Evolutionary conservation across 2,329 filamentous ascomycete species (phyloP).

Genomic region (Ustilaginoidea virens): DNA sequence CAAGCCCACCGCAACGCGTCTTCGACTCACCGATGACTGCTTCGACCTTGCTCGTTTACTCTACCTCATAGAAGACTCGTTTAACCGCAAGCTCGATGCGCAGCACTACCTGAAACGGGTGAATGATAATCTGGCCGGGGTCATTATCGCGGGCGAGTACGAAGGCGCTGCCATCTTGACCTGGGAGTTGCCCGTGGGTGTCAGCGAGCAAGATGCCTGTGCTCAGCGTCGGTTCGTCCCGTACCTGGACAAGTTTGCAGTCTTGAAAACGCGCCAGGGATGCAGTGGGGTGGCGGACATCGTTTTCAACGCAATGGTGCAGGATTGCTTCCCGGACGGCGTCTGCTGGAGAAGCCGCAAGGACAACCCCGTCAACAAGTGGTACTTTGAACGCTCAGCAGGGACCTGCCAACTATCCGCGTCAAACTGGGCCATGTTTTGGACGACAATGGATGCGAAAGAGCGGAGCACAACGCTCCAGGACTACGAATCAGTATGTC

Average conservation of each 20-base stretch:
- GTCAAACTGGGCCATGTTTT: constrained; percentile 97
- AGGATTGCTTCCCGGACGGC: constrained; percentile 71
- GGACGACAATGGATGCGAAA: constrained; percentile 62
- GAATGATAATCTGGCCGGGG: constrained; percentile 63
- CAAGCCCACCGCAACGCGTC: constrained; percentile 37
- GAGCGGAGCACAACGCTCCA: constrained; percentile 37
- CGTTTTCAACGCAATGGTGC: constrained; percentile 90
- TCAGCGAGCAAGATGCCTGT: constrained; percentile 37
- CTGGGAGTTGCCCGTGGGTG: constrained; percentile 64
- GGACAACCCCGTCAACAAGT: constrained; percentile 94
- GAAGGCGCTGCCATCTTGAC: constrained; percentile 91
- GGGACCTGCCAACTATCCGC: constrained; percentile 70
- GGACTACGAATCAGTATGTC: constrained; percentile 66
- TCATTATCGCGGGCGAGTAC: constrained; percentile 93
- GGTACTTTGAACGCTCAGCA: constrained; percentile 87
- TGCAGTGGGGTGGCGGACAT: constrained; percentile 88
- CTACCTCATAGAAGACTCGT: constrained; percentile 85
- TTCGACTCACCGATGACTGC: constrained; percentile 62
- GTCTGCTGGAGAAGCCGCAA: constrained; percentile 86
- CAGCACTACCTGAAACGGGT: constrained; percentile 72
- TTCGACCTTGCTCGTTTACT: constrained; percentile 75
- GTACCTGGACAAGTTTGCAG: constrained; percentile 95
- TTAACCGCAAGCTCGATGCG: constrained; percentile 70
- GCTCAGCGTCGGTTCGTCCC: constrained; percentile 57
- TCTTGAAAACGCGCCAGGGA: constrained; percentile 75